Evolutionary conservation across 148 eudicot species (phyloP), one percentile per base, ranked within the genome.

Genomic region (Fagopyrum tataricum): DNA sequence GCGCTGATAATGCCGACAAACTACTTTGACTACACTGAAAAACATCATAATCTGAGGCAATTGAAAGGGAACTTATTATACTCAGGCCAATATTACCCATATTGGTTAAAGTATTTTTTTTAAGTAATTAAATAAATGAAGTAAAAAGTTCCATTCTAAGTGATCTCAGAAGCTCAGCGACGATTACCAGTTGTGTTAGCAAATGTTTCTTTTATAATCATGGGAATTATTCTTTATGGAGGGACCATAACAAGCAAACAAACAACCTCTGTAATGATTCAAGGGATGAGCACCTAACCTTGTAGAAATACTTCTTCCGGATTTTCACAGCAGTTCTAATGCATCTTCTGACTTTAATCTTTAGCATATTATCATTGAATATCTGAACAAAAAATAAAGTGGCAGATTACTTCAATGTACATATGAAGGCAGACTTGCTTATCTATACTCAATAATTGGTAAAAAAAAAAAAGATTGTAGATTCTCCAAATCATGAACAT

Each of bases 281-380:
- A 67, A 26, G 52, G 66, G 68, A 64, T 64, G 43, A 67, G 23
- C 18, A n/a, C 53, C 70, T 23, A 44, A 95, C 98, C 98, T 95
- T 95, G 84, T 88, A 86, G 67, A 87, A 88, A 77, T 95, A 95
- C 81, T 92, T 95, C 79, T 85, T 90, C 72, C 99, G 91, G 26
- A 95, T 89, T 79, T 95, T 95, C 87, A 95, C 84, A 64, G 99
- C 96, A 76, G 89, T 86, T 42, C 85, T 83, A 68, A 95, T 80
- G 84, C 97, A 91, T 81, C 92, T 91, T 85, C 84, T 90, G 76
- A 95, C 97, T 82, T 78, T 88, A 77, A 95, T 95, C 84, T 88
- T 90, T 76, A 95, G 87, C 85, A 87, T 74, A 80, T 88, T 88
- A 78, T 95, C 99, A 77, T 95, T 95, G 76, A 88, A 95, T 80